Evolutionary conservation across 495 filamentous ascomycete species (phyloP).

Genomic region (Bryoglossum gracile): DNA sequence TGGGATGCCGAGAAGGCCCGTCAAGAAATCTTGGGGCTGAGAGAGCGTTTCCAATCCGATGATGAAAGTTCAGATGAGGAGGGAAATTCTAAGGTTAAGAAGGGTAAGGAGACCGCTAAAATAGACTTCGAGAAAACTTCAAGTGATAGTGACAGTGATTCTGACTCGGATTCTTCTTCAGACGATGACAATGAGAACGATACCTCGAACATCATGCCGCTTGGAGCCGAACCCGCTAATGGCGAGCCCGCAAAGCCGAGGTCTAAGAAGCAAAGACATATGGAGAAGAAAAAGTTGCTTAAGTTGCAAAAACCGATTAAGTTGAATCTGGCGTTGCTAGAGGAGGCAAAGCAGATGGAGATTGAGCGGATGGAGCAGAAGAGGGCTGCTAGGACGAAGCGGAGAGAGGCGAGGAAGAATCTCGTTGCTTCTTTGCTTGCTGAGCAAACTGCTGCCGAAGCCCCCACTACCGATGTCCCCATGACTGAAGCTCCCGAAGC

Average conservation of each 20-base stretch:
- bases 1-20: slow-evolving; percentile 12
- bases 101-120: slow-evolving; percentile 8
- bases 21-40: slow-evolving; percentile 12
- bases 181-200: too few relatives aligned
- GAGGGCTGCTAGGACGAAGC: slow-evolving; percentile 1
- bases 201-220: too few relatives aligned
- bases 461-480: not conserved
- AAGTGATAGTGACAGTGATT: not conserved
- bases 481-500: not conserved
- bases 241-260: not conserved
- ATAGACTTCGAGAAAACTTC: not conserved
- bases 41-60: not conserved
- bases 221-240: not conserved
- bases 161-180: not conserved
- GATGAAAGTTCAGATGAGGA: not conserved
- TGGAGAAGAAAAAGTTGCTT: not conserved
- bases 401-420: not conserved
- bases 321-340: not conserved
- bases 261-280: not conserved
- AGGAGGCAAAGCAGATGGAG: slow-evolving; percentile 1
- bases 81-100: slow-evolving; percentile 4
- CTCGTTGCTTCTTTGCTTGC: not conserved
- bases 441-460: not conserved
- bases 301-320: not conserved
- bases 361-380: not conserved